These are phyloP conservation scores for Hypoxylon crocopeplum DNA, from an alignment of 495 filamentous ascomycete genomes.

Conservation along the genomic window DNA sequence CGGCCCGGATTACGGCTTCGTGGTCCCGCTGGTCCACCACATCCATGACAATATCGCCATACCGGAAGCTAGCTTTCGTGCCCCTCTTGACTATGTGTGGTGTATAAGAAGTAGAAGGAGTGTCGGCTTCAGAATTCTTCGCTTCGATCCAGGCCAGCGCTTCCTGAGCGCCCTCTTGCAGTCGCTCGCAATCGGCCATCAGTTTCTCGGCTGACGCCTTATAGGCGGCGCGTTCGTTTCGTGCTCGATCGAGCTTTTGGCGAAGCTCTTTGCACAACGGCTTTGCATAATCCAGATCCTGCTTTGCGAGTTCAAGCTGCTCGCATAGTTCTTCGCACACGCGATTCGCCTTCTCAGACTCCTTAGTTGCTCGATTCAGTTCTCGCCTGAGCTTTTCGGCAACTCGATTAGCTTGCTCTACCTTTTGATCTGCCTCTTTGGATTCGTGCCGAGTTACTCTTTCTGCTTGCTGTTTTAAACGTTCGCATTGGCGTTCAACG, in stretches of 20 bases:
- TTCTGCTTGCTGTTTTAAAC: slow-evolving; percentile 50
- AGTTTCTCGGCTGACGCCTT: slow-evolving; percentile 52
- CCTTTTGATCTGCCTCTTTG: slow-evolving; percentile 56
- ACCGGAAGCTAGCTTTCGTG: slow-evolving; percentile 40
- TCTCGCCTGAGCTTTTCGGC: slow-evolving; percentile 57
- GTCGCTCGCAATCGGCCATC: slow-evolving; percentile 47
- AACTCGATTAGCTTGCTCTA: slow-evolving; percentile 43
- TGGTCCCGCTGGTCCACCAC: slow-evolving; percentile 43
- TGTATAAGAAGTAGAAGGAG: slow-evolving; percentile 23
- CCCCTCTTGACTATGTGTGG: slow-evolving; percentile 31
- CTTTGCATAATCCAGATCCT: slow-evolving; percentile 35
- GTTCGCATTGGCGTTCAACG: slow-evolving; percentile 48
- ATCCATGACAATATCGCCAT: slow-evolving; percentile 44
- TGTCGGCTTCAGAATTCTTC: slow-evolving; percentile 46
- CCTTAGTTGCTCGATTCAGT: slow-evolving; percentile 43
- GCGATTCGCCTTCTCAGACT: slow-evolving; percentile 29
- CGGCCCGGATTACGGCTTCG: slow-evolving; percentile 55
- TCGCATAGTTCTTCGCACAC: slow-evolving; percentile 35
- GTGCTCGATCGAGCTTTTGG: slow-evolving; percentile 55
- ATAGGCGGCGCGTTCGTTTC: slow-evolving; percentile 53
- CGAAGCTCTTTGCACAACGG: slow-evolving; percentile 39
- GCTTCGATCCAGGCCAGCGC: slow-evolving; percentile 42
- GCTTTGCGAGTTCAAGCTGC: slow-evolving; percentile 28
- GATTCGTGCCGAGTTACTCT: slow-evolving; percentile 58
- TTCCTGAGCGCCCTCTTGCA: slow-evolving; percentile 40